Base-by-base conservation (phyloP, 192 early-diverging fungal species). In the Coemansia interrupta region DNA sequence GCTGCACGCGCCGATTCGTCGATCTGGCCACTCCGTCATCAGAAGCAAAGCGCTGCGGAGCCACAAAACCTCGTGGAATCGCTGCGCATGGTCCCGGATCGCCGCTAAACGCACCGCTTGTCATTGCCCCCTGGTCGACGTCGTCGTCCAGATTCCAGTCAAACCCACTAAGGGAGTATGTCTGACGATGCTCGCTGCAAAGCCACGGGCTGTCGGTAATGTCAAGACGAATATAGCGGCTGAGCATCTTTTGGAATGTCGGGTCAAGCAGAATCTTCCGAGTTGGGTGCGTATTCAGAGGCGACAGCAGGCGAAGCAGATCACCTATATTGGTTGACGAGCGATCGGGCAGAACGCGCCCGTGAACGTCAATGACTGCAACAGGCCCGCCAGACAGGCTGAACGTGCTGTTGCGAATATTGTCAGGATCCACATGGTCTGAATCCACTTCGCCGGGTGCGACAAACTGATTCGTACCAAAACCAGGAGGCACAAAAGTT, bases 191-290 rank as follows among this genome's bases (percentile, higher is more conserved):
- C 63, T 56, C 52, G 18, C 32, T 40, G 39, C 76, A 79, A 15
- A 69, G 50, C 76, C 76, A 79, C 0, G 76, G 70, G 11, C 70
- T 61, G n/a, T 56, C 59, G 5, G 52, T 42, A 46, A 73, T 68
- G 43, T 62, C 66, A 11, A 79, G 50, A 22, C 63, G 76, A 20
- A 72, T 47, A 17, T 63, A 66, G 1, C 63, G 66, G 17, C 76
- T 60, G 22, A 79, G 57, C 13, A 65, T 58, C 57, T 72, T 79
- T 39, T 70, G 76, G 66, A 79, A 79, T 9, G 76, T 54, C 22
- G 76, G 76, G 13, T 79, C 76, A 32, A 79, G 56, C 47, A 79
- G 66, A 2, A 52, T 53, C 44, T 42, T 62, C 17, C 66, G 55
- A 32, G 43, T 63, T 8, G 60, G 22, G 1, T 42, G 58, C 26